A percentile compares a stretch with the other conserved stretches of the same genome.
phyloP scores from a whole-genome alignment of 139 green algal species.

The Chlamydomonas sp. region DNA sequence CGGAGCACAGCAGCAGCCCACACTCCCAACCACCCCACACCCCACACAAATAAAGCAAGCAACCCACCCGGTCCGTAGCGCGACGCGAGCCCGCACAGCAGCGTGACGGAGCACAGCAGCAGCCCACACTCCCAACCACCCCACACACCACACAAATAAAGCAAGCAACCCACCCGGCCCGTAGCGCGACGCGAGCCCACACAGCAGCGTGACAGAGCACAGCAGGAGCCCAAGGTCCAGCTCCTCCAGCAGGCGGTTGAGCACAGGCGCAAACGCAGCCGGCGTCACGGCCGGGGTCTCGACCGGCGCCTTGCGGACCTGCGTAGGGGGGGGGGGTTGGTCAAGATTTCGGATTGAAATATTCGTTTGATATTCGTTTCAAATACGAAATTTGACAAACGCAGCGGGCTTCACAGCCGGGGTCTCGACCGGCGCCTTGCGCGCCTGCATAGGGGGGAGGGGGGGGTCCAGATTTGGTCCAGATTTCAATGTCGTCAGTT shows the following conservation, averaged over 20 bases:
- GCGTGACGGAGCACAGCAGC: neutral
- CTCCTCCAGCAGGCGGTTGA: conserved; percentile 82
- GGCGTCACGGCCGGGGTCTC: too few relatives aligned
- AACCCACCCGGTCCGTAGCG: neutral
- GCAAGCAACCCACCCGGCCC: conserved; percentile 23
- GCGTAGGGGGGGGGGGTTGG: conserved; percentile 44
- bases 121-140: neutral
- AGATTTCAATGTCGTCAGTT: too few relatives aligned
- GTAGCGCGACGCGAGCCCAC: conserved; percentile 67
- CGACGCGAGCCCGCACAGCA: too few relatives aligned
- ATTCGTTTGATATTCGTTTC: too few relatives aligned
- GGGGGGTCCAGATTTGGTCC: too few relatives aligned
- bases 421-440: too few relatives aligned
- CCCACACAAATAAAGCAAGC: neutral
- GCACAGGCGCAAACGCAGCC: too few relatives aligned
- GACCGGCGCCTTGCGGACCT: too few relatives aligned
- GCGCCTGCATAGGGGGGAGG: too few relatives aligned
- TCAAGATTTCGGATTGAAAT: too few relatives aligned
- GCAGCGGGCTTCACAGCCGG: too few relatives aligned
- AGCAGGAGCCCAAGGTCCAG: conserved; percentile 83
- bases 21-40: neutral
- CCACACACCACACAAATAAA: neutral
- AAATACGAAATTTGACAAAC: too few relatives aligned
- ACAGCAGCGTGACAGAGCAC: conserved; percentile 69
- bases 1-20: neutral